Conservation (phyloP, 306 rosid genomes). For the Acacia acuminata region DNA sequence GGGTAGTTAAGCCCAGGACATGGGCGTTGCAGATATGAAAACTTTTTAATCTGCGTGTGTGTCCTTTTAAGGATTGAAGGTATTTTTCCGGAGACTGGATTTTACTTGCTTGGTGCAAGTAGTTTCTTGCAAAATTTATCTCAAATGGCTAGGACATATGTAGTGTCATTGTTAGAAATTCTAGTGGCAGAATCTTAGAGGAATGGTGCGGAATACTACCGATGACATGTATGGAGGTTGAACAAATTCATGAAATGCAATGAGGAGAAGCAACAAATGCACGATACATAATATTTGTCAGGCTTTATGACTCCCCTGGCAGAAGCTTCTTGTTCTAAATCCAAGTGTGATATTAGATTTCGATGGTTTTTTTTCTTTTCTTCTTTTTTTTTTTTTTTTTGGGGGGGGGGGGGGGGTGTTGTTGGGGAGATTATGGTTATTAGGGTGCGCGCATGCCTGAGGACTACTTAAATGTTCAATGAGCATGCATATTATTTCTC, state of each 20-base stretch:
- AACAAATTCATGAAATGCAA: background rate
- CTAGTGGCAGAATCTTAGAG: background rate
- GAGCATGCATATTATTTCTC: background rate
- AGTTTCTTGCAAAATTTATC: background rate
- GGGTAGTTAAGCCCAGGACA: background rate
- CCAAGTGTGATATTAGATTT: background rate
- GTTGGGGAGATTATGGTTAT: too few species aligned
- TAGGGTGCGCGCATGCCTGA: background rate
- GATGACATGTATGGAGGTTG: background rate
- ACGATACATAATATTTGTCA: background rate
- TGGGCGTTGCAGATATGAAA: background rate
- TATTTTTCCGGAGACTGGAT: background rate
- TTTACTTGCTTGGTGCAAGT: background rate
- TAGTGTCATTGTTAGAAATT: background rate
- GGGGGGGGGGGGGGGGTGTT: too few species aligned
- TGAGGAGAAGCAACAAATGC: background rate
- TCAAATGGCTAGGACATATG: background rate
- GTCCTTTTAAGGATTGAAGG: background rate
- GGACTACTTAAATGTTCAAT: background rate
- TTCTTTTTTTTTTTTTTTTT: too few species aligned
- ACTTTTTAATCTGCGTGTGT: background rate
- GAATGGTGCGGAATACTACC: background rate
- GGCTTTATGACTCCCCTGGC: background rate
- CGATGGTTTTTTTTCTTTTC: background rate
- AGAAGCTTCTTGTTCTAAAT: background rate